These are phyloP conservation scores for Boletus coccyginus DNA, from an alignment of 768 basidiomycete genomes.

Conservation along the genomic window DNA sequence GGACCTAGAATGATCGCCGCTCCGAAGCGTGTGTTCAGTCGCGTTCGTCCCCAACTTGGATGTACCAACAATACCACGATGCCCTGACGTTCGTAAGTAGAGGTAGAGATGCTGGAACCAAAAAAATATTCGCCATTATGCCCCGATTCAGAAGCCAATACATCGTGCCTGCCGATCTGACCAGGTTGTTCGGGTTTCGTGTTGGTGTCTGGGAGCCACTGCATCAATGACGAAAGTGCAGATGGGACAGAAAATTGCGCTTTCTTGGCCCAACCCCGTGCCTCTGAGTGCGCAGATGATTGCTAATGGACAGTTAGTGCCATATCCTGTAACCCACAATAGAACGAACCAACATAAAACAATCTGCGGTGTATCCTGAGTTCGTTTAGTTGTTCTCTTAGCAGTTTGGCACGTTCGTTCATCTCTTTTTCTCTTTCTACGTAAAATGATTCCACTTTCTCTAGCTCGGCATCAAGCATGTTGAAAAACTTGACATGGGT, in stretches of 20 bases:
- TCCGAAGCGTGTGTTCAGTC: background rate
- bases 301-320: constrained; percentile 4
- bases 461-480: constrained; percentile 70
- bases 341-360: constrained; percentile 45
- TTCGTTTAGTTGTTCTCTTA: constrained; percentile 71
- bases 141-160: constrained; percentile 18
- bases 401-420: constrained; percentile 39
- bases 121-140: constrained; percentile 9
- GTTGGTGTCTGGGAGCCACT: background rate
- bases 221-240: constrained; percentile 1
- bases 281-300: constrained; percentile 3
- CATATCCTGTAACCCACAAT: too few relatives aligned
- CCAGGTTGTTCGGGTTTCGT: background rate
- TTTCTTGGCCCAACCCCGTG: constrained; percentile 9
- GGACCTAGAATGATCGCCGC: background rate
- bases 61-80: background rate
- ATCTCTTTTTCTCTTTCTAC: constrained; percentile 63
- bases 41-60: background rate
- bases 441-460: constrained; percentile 86
- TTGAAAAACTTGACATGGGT: constrained; percentile 71
- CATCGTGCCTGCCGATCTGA: background rate
- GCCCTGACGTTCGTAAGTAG: background rate
- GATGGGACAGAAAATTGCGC: background rate
- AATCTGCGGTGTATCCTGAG: constrained; percentile 63
- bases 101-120: background rate